A percentile compares a stretch with the other conserved stretches of the same genome.
Evolutionary conservation across 148 eudicot genomes (phyloP).

Genomic region (Diospyros kaki): DNA sequence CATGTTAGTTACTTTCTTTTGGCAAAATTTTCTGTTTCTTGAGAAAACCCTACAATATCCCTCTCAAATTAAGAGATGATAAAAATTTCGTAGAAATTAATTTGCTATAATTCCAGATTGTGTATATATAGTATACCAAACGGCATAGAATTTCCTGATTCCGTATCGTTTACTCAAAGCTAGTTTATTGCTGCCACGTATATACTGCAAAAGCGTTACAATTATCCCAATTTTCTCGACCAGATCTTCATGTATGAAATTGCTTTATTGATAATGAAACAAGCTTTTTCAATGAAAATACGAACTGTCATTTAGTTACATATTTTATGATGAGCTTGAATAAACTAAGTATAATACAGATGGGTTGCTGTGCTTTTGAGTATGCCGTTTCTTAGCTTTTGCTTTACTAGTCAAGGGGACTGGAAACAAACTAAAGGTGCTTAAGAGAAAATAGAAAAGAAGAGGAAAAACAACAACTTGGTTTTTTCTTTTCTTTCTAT

Average conservation of each 20-base stretch:
- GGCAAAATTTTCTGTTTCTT: conserved; percentile 11
- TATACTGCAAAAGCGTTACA: not conserved
- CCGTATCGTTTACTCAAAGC: conserved; percentile 20
- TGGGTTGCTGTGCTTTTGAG: conserved; percentile 16
- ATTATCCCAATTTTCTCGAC: not conserved
- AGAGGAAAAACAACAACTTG: not conserved
- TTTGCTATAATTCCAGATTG: not conserved
- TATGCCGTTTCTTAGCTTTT: conserved; percentile 23
- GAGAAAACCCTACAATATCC: too few relatives aligned
- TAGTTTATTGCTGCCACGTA: conserved; percentile 9
- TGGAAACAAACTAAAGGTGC: conserved; percentile 10
- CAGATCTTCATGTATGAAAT: not conserved
- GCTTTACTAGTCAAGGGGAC: conserved; percentile 34
- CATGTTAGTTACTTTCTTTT: conserved; percentile 56
- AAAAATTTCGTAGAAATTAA: too few relatives aligned
- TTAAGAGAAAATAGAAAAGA: not conserved
- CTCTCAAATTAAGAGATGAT: too few relatives aligned
- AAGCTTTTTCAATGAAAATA: conserved; percentile 9
- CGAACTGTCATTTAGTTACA: not conserved
- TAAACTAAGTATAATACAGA: conserved; percentile 9
- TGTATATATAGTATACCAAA: not conserved
- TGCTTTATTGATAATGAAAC: conserved; percentile 16
- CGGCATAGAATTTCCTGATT: conserved; percentile 18
- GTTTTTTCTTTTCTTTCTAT: not conserved
- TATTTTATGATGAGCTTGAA: conserved; percentile 2